Base-by-base conservation (phyloP, 179 eudicot species). In the Patellifolia procumbens region DNA sequence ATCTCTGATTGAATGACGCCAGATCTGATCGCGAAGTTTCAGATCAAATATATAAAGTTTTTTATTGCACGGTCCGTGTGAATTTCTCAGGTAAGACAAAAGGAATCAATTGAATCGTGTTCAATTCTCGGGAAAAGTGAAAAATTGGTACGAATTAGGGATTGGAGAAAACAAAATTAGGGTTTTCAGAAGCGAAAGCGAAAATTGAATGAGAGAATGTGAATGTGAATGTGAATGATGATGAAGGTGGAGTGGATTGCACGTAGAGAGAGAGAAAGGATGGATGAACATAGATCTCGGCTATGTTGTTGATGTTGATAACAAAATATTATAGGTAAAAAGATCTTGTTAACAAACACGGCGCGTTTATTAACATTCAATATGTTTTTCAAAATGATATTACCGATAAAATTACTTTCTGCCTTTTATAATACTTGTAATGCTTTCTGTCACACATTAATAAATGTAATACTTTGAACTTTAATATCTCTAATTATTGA, bases 211-310 rank as follows among this genome's bases (percentile, higher is more conserved):
- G 15, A 4, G 39, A 32, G 49, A 58, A n/a, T n/a, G n/a, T 10
- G 28, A 46, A 48, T 49, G 10, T 35, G 19, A 37, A 29, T 48
- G 73, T 6, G 2, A 58, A 31, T 68, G 73, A 34, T 63, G 39
- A 70, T 49, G 73, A 20, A 49, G 43, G 60, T 70, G 73, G 73
- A 70, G 73, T 70, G 60, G 73, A 19, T 12, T 70, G 45, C 73
- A 70, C 73, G 60, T 31, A 70, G 73, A 69, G 60, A 70, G 60
- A 70, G 43, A 49, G 42, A 51, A 43, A 49, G 24, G 43, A 70
- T 48, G 58, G 59, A 70, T 29, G 73, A 68, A 68, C 71, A 68
- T 29, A 68, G 45, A 68, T 68, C 71, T 34, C 71, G 71, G 53
- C 29, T 29, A n/a, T n/a, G 34, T 17, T n/a, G 51, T 68, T 43